Evolutionary conservation across 345 rosid genomes (phyloP).

Genomic region (Garcia nutans): DNA sequence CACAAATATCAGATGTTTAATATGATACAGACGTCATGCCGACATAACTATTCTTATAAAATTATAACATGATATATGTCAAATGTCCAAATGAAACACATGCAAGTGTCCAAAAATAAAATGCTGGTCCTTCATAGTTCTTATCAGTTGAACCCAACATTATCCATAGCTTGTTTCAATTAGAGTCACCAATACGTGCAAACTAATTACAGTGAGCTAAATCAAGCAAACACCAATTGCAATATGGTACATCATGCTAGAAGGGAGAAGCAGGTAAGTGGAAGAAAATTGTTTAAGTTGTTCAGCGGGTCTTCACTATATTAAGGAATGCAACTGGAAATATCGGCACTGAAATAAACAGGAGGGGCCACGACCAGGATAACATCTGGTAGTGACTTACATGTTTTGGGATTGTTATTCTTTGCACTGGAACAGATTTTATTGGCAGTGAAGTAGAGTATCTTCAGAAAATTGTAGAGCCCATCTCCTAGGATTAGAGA

Average conservation of each 20-base stretch:
- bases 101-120: too few relatives aligned
- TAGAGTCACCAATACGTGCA: neutral
- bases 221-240: too few relatives aligned
- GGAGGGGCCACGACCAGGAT: neutral
- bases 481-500: conserved; percentile 89
- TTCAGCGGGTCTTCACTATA: too few relatives aligned
- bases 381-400: conserved; percentile 28
- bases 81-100: too few relatives aligned
- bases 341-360: neutral
- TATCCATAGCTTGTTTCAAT: neutral
- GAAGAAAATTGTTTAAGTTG: neutral
- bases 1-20: too few relatives aligned
- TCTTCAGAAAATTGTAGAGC: conserved; percentile 85
- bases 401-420: conserved; percentile 30
- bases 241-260: neutral
- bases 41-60: too few relatives aligned
- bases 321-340: neutral
- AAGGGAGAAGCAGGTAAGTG: neutral
- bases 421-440: conserved; percentile 43
- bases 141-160: neutral
- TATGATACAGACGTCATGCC: too few relatives aligned
- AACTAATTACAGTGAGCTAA: too few relatives aligned
- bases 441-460: conserved; percentile 50
- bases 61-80: too few relatives aligned
- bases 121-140: too few relatives aligned